These are phyloP conservation scores for Rhodotorula sp. DNA, from an alignment of 1,284 basidiomycete species.

Conservation along the genomic window DNA sequence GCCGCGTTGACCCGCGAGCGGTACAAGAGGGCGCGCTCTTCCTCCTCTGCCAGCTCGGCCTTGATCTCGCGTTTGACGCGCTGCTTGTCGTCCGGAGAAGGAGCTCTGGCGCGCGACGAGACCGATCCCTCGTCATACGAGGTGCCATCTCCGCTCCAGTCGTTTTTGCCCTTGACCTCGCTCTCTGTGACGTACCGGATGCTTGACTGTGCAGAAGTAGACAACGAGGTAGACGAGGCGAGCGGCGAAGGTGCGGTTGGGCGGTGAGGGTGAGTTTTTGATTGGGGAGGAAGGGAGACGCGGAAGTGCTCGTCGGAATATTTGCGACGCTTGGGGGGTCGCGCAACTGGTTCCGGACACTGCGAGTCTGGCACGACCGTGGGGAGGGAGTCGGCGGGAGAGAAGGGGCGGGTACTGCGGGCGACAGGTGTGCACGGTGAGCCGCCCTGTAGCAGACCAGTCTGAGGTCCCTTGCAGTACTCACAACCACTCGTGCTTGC, in stretches of 20 bases:
- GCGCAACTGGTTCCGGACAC: not conserved
- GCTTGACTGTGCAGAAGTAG: too few relatives aligned
- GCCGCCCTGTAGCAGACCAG: not conserved
- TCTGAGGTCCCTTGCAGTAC: too few relatives aligned
- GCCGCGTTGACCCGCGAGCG: not conserved
- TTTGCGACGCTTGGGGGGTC: not conserved
- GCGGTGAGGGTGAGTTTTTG: not conserved
- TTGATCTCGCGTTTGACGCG: not conserved
- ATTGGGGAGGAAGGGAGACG: too few relatives aligned
- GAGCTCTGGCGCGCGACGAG: not conserved
- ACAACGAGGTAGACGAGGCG: too few relatives aligned
- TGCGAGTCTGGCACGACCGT: constrained; percentile 4
- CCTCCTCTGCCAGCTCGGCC: not conserved
- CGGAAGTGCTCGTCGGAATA: too few relatives aligned
- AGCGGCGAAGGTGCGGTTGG: not conserved
- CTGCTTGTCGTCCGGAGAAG: not conserved
- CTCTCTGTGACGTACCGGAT: not conserved
- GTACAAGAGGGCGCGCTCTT: not conserved
- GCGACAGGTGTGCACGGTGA: not conserved
- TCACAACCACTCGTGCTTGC: too few relatives aligned
- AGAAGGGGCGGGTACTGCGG: not conserved
- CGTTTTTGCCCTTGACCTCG: not conserved
- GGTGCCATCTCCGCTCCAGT: not conserved
- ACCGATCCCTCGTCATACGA: not conserved
- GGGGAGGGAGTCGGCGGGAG: not conserved